Evolutionary conservation across 179 eudicot species (phyloP), one percentile per base, ranked within the genome.

Genomic region (Spergularia azorica): DNA sequence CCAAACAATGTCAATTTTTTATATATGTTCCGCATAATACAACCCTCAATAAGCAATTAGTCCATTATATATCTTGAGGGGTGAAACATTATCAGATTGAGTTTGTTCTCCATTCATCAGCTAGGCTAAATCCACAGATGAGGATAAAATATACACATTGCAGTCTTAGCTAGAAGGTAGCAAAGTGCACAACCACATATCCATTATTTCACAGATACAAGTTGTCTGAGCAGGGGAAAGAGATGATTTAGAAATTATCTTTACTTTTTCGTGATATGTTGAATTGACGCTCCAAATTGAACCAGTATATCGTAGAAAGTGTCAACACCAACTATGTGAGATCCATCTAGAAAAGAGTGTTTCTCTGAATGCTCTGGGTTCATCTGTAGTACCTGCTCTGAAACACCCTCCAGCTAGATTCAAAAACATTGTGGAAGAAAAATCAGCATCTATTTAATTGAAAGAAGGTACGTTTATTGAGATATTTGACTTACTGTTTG

Each of bases 281-380:
- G 85, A 81, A 63, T 57, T 57, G 97, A 89, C 73, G 90, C 94
- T 83, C 98, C 98, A 62, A 89, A 91, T 65, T 91, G 89, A 52
- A 79, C 77, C 82, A 95, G 73, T 96, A 89, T 88, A 50, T 81
- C 72, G 77, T 79, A 83, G 83, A 95, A 89, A 75, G 86, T 88
- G 74, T 89, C 98, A 39, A 83, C 79, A 76, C 92, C 94, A 79
- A 88, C 67, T 63, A 66, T 52, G 39, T 83, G 83, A 70, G 76
- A 84, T 63, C 77, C 89, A 73, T 85, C 89, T 51, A 43, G 70
- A 56, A 95, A 91, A 76, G 68, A 72, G 85, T 87, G 83, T 72
- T 74, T 82, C 71, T 85, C 89, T 78, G 97, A 92, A 77, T 75
- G 81, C 59, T 57, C 81, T 59, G 97, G 89, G 78, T 81, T 85